Conservation (phyloP, 2,329 filamentous ascomycete species). For the Talaromyces piceae region DNA sequence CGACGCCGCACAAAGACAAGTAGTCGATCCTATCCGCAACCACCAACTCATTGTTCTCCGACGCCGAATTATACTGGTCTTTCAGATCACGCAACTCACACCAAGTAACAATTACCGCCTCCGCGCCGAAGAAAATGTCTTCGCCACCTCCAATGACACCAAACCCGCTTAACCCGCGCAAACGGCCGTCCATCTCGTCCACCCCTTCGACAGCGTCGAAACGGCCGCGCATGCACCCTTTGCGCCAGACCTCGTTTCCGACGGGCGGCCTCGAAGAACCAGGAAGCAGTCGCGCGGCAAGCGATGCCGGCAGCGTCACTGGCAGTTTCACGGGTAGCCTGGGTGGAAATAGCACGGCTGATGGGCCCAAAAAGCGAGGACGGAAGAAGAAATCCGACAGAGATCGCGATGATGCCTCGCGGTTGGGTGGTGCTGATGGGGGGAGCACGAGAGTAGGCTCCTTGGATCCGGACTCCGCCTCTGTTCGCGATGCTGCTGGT, state of each 20-base stretch:
- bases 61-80: no score
- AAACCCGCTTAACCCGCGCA: conserved; percentile 28
- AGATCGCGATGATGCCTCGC: conserved; percentile 26
- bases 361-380: conserved; percentile 26
- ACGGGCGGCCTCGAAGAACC: conserved; percentile 35
- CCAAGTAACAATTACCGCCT: no score
- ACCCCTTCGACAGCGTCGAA: conserved; percentile 25
- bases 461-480: conserved; percentile 25
- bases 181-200: conserved; percentile 36
- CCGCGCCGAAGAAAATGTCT: conserved; percentile 25
- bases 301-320: conserved; percentile 35
- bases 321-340: conserved; percentile 37
- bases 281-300: conserved; percentile 25
- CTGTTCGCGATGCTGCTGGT: conserved; percentile 16
- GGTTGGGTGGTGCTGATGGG: conserved; percentile 17
- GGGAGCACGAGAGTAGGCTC: conserved; percentile 23
- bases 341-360: conserved; percentile 26
- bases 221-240: conserved; percentile 37
- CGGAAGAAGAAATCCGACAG: conserved; percentile 33
- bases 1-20: not conserved
- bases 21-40: no score
- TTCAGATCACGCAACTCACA: no score
- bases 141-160: conserved; percentile 27
- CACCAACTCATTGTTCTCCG: no score
- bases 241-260: conserved; percentile 39